Base-by-base conservation (phyloP, 1,284 basidiomycete genomes). In the Ceratobasidium theobromae region DNA sequence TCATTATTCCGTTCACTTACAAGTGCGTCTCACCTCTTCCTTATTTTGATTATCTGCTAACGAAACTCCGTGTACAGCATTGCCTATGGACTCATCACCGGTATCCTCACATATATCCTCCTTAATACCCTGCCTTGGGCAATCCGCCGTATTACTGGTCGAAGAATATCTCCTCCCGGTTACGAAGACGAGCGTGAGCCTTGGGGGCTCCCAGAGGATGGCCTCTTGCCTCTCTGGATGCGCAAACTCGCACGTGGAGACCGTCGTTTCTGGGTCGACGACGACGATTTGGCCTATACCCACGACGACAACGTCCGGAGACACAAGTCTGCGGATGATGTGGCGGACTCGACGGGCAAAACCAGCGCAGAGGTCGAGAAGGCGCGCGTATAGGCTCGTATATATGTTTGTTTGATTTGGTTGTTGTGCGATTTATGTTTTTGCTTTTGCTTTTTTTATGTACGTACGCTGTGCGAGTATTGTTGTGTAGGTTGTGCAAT, bases 41-140 rank as follows among this genome's bases (percentile, higher is more conserved):
- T 71, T 70, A 45, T 14, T 32, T 2, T 72, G 70, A 46, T 16
- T 60, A 12, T n/a, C 27, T 46, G 33, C 25, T 52, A 30, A 48
- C 14, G 12, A 9, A 9, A 5, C 72, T 9, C 72, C 74, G 53
- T 70, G 71, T 69, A 69, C 73, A 91, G 88, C 81, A 93, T 95
- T 74, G 90, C 92, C 30, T 94, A 95, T 75, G 93, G 92, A 71
- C 86, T 95, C 73, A 93, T 95, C 69, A 65, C 48, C 0, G 92
- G 91, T 54, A 81, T 94, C 68, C 66, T 81, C 55, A 83, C 85
- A 21, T 93, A 91, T 76, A 73, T 91, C 58, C 71, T 91, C 53
- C 79, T 95, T 69, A 93, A 95, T 75, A 86, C 86, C 48, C 78
- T 87, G 48, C 85, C 90, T 3, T 81, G 82, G 73, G 43, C 82